Conservation (phyloP, 179 eudicot genomes). For the Vitellaria paradoxa region DNA sequence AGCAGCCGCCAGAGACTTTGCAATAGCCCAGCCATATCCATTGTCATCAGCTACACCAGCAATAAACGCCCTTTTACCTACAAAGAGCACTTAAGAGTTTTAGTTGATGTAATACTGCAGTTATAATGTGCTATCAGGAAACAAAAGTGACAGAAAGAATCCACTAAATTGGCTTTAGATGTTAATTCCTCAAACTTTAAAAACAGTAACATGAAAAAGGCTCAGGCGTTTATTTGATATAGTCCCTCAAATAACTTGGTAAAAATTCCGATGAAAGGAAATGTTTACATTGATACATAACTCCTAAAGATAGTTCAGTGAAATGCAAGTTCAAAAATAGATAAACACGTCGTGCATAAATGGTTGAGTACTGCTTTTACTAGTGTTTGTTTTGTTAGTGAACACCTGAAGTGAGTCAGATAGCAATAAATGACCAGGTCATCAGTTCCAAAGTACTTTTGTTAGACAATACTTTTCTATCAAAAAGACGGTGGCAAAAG, state of each 20-base stretch:
- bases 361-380: neutral
- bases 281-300: neutral
- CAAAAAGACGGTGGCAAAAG: neutral
- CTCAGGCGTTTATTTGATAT: neutral
- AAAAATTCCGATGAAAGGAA: neutral
- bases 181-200: neutral
- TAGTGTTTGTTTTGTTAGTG: neutral
- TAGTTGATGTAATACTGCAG: slow-evolving; percentile 2
- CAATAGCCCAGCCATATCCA: slow-evolving; percentile 99
- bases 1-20: slow-evolving; percentile 94
- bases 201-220: neutral
- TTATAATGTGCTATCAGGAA: neutral
- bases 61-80: slow-evolving; percentile 94
- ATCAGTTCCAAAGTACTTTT: neutral
- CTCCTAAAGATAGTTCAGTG: slow-evolving; percentile 1
- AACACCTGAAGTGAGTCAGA: neutral
- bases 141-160: neutral
- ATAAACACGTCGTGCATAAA: neutral
- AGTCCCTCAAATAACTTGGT: neutral
- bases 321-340: neutral
- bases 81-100: slow-evolving; percentile 17
- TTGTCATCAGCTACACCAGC: slow-evolving; percentile 97
- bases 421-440: neutral
- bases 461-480: neutral
- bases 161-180: neutral